phyloP scores from a whole-genome alignment of 108 stramenopile genomes.

The Cyclostephanos tholiformis region DNA sequence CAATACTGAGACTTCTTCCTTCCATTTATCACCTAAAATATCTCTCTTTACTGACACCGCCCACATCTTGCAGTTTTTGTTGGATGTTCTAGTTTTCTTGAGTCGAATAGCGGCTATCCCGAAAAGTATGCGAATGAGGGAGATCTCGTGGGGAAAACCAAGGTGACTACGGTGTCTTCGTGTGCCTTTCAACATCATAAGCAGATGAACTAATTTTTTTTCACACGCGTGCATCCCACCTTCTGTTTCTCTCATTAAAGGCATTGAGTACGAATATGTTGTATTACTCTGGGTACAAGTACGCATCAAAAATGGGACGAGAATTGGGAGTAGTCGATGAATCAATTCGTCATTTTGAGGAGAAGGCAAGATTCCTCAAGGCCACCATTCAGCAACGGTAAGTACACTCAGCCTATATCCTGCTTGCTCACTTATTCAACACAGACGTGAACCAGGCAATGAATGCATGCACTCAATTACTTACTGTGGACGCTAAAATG shows the following conservation, averaged over 20 bases:
- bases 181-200: background rate
- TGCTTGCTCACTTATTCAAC: background rate
- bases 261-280: slow-evolving; percentile 50
- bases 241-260: slow-evolving; percentile 1
- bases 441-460: background rate
- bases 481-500: background rate
- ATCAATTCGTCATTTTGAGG: slow-evolving; percentile 9
- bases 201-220: background rate
- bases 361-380: slow-evolving; percentile 10
- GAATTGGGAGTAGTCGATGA: slow-evolving; percentile 28
- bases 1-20: no score
- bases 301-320: slow-evolving; percentile 38
- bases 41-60: no score
- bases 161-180: slow-evolving; percentile 2
- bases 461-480: background rate
- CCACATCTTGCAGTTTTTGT: background rate
- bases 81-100: slow-evolving; percentile 51
- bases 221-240: background rate
- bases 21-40: no score
- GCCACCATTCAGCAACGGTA: slow-evolving; percentile 11
- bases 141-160: slow-evolving; percentile 32
- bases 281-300: slow-evolving; percentile 45
- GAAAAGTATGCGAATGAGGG: slow-evolving; percentile 35
- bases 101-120: slow-evolving; percentile 51
- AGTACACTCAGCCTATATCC: background rate